Evolutionary conservation across 2,329 filamentous ascomycete species (phyloP).

Genomic region (Emmonsia crescens): DNA sequence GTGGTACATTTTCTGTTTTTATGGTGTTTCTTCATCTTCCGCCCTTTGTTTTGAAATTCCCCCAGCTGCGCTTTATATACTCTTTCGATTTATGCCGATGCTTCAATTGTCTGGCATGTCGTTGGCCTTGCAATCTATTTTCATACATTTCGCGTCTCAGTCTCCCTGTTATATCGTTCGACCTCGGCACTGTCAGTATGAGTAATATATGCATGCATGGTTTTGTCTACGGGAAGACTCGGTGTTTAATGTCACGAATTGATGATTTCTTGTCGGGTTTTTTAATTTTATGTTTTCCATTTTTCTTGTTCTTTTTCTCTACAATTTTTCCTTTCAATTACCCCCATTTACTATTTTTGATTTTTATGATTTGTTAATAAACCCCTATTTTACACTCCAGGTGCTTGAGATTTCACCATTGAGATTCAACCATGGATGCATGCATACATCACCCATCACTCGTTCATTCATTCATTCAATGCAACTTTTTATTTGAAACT

Average conservation of each 20-base stretch:
- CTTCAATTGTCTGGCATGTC: background rate
- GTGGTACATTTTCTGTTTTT: background rate
- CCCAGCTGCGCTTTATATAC: background rate
- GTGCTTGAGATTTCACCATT: background rate
- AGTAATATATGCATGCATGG: background rate
- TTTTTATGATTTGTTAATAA: background rate
- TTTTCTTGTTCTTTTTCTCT: background rate
- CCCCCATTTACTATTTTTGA: background rate
- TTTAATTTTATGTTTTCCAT: background rate
- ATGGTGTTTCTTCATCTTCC: background rate
- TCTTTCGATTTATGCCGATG: background rate
- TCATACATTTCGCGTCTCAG: no score
- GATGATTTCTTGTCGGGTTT: background rate
- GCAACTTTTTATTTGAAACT: background rate
- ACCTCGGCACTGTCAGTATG: background rate
- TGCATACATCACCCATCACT: background rate
- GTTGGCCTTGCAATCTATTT: background rate
- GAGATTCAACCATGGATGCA: background rate
- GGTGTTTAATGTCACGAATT: constrained; percentile 2
- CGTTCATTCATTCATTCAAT: background rate
- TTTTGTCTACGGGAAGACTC: constrained; percentile 1
- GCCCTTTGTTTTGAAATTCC: background rate
- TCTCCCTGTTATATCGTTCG: background rate
- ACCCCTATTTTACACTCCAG: background rate
- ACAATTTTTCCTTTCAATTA: background rate